Conservation (phyloP, 768 basidiomycete species). For the Boletellus sp. region DNA sequence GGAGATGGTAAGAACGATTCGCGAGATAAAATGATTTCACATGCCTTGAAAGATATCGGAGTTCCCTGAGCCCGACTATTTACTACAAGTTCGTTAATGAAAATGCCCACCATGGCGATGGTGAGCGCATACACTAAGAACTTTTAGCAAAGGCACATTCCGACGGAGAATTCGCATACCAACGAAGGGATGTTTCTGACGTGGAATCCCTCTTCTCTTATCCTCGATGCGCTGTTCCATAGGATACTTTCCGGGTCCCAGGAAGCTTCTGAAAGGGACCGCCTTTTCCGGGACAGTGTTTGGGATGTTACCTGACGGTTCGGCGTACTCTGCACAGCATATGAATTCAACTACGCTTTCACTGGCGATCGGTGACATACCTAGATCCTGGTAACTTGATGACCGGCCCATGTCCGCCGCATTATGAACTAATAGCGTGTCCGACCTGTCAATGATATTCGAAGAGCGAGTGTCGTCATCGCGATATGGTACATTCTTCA, state of each 20-base stretch:
- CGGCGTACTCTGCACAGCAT: conserved; percentile 55
- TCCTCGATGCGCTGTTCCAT: conserved; percentile 81
- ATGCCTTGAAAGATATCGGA: conserved; percentile 80
- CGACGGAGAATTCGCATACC: conserved; percentile 43
- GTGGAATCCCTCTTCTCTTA: conserved; percentile 80
- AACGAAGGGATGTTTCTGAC: conserved; percentile 75
- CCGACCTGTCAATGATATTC: conserved; percentile 19
- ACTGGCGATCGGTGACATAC: conserved; percentile 28
- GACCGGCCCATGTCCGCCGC: conserved; percentile 40
- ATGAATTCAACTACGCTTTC: background rate
- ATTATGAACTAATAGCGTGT: conserved; percentile 44
- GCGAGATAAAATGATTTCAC: conserved; percentile 7
- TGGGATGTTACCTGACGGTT: conserved; percentile 37
- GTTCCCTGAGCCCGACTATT: conserved; percentile 76
- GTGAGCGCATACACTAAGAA: conserved; percentile 60
- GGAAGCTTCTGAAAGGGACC: conserved; percentile 38
- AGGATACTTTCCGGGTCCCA: conserved; percentile 54
- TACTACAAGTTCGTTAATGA: conserved; percentile 82
- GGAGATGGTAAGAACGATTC: conserved; percentile 7
- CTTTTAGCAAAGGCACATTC: conserved; percentile 1
- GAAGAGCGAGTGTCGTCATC: conserved; percentile 20
- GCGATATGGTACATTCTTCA: conserved; percentile 16
- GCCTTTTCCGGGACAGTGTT: conserved; percentile 38
- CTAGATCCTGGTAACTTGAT: conserved; percentile 50
- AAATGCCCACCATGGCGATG: conserved; percentile 62